Percentiles rank a stretch among this genome's conserved stretches.
Conservation (phyloP, 805 yeast genomes). For the Clavispora phyllophila region DNA sequence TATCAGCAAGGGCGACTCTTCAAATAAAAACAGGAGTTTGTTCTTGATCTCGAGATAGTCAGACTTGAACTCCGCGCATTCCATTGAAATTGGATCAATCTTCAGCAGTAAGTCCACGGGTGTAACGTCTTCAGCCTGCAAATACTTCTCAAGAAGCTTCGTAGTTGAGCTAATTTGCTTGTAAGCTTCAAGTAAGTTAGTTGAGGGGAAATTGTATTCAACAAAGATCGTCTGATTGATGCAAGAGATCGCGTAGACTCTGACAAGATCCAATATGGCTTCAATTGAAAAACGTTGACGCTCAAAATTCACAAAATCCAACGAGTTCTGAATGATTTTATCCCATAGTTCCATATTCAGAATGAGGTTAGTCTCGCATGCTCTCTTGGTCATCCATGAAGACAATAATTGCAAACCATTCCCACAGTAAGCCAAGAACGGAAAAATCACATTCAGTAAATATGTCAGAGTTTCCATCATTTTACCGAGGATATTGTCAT, state of each 20-base stretch:
- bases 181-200: slow-evolving; percentile 26
- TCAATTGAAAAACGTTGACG: not conserved
- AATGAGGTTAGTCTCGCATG: not conserved
- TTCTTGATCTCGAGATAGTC: not conserved
- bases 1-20: not conserved
- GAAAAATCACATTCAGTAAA: slow-evolving; percentile 26
- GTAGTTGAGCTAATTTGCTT: slow-evolving; percentile 24
- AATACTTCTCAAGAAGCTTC: not conserved
- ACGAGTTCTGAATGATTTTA: slow-evolving; percentile 5
- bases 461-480: slow-evolving; percentile 12
- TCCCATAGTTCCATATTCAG: slow-evolving; percentile 10
- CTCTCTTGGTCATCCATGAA: slow-evolving; percentile 19
- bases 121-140: not conserved
- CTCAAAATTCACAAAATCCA: slow-evolving; percentile 1
- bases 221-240: slow-evolving; percentile 4
- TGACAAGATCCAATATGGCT: slow-evolving; percentile 2
- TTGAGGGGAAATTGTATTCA: slow-evolving; percentile 15
- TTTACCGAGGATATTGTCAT: not conserved
- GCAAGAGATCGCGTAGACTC: slow-evolving; percentile 6
- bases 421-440: slow-evolving; percentile 17
- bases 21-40: not conserved
- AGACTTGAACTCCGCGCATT: not conserved
- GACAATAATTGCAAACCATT: slow-evolving; percentile 22
- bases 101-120: not conserved
- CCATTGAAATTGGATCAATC: not conserved